These are phyloP conservation scores for Arthrinium puccinioides DNA, from an alignment of 2,329 filamentous ascomycete species.

Conservation along the genomic window DNA sequence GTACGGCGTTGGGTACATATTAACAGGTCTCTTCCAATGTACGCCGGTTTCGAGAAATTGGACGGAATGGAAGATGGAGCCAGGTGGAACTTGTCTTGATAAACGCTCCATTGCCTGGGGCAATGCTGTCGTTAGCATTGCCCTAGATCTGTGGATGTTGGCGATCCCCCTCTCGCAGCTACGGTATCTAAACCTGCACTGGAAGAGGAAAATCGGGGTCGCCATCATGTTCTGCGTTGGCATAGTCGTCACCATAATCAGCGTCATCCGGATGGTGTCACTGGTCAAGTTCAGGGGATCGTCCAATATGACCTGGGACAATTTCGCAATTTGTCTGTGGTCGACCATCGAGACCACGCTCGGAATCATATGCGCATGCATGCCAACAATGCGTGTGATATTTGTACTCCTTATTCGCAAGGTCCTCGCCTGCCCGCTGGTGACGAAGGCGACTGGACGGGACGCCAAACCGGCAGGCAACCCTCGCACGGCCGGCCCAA, in stretches of 20 bases:
- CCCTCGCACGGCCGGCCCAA: too few relatives aligned
- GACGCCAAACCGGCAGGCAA: too few relatives aligned
- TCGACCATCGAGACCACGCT: conserved; percentile 25
- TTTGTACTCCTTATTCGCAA: conserved; percentile 5
- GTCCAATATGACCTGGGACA: conserved; percentile 21
- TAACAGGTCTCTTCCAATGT: conserved; percentile 22
- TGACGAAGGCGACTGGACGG: too few relatives aligned
- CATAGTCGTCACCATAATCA: conserved; percentile 26
- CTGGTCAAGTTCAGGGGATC: conserved; percentile 20
- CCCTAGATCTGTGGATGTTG: conserved; percentile 32
- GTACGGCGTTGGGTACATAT: conserved; percentile 12
- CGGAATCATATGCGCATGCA: conserved; percentile 25
- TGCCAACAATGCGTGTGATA: conserved; percentile 15
- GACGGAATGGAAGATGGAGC: conserved; percentile 24
- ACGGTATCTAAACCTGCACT: conserved; percentile 29
- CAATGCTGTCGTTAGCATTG: conserved; percentile 30
- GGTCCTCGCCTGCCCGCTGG: conserved; percentile 1
- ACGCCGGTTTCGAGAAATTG: conserved; percentile 26
- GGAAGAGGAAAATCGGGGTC: conserved; percentile 39
- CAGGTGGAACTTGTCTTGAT: conserved; percentile 15
- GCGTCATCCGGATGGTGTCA: conserved; percentile 20
- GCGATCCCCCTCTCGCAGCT: conserved; percentile 34
- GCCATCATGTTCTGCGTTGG: conserved; percentile 42
- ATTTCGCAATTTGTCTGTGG: conserved; percentile 22
- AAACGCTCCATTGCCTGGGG: conserved; percentile 26